Conservation (phyloP, 169 alveolate genomes). For the Cardiosporidium cionae region DNA sequence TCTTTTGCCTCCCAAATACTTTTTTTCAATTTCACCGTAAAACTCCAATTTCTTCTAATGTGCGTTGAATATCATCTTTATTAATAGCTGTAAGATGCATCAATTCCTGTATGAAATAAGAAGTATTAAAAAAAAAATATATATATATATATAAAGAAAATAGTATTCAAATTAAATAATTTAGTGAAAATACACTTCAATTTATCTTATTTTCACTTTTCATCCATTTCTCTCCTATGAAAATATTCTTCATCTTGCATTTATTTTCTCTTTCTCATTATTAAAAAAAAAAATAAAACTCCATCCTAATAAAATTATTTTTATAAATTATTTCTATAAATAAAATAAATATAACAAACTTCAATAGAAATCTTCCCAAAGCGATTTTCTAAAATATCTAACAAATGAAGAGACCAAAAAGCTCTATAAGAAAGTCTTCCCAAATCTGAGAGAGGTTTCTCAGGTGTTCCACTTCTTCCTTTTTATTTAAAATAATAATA, state of each 20-base stretch:
- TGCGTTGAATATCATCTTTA: conserved; percentile 26
- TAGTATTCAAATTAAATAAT: background rate
- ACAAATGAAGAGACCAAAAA: conserved; percentile 22
- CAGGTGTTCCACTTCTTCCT: conserved; percentile 91
- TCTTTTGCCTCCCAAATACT: too few species aligned
- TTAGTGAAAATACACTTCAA: background rate
- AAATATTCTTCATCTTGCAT: background rate
- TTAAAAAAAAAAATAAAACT: background rate
- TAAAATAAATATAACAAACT: background rate
- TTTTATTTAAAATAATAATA: too few species aligned
- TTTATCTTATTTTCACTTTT: background rate
- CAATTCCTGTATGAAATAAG: conserved; percentile 27
- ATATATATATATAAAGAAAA: background rate
- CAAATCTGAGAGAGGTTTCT: conserved; percentile 91
- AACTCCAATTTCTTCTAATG: conserved; percentile 29
- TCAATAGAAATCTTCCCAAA: background rate
- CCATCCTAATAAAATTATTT: background rate
- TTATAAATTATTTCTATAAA: background rate
- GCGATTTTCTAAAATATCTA: conserved; percentile 1
- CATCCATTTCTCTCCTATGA: background rate
- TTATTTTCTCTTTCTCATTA: background rate
- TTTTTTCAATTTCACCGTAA: conserved; percentile 27
- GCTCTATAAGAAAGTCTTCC: conserved; percentile 85
- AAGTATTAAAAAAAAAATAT: background rate
- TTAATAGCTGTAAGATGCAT: conserved; percentile 27